Evolutionary conservation across 2,329 filamentous ascomycete genomes (phyloP), one percentile per base, ranked within the genome.

Genomic region (Nannizzia gypsea): DNA sequence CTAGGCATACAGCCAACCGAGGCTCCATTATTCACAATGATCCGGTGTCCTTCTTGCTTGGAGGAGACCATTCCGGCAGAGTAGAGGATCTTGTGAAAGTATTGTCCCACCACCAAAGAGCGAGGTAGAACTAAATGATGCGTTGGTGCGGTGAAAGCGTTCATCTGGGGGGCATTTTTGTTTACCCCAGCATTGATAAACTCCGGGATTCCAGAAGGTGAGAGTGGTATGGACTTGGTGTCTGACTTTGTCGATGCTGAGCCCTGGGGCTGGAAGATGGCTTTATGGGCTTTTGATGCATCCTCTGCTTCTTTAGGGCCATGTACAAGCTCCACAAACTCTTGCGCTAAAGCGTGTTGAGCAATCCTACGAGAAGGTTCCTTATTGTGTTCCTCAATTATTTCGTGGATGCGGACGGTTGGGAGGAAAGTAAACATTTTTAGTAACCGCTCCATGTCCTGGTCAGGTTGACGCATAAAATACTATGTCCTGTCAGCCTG

Each of bases 371-470:
- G 83, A 0, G 84, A 80, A 0, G 88, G 88, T 60, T 91, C 81
- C 28, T 78, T 64, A 6, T 73, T 74, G 66, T 97, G 91, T 63
- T 86, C 72, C 34, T 77, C 71, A 82, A 97, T 88, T 58, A 88
- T 72, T 13, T 77, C 67, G 2, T 78, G 69, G 64, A 99, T 95
- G n/a, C 83, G 72, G 6, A 79, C 69, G 1, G 88, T 66, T 0
- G 92, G 88, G 40, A 96, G 73, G 70, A 99, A 96, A 0, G 93
- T 99, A 70, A 99, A 90, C 22, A 96, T 81, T 69, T 89, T 92
- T 44, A 99, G 79, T 63, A 95, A 87, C 34, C 79, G 81, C 72
- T 90, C 88, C 3, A 97, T 84, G 59, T 95, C 87, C 8, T 82
- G 81, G 69, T 99, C 93, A 0, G 90, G 79, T 0, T 87, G 86